Evolutionary conservation across 805 yeast genomes (phyloP), one percentile per base, ranked within the genome.

Genomic region (Metschnikowia drakensbergensis): DNA sequence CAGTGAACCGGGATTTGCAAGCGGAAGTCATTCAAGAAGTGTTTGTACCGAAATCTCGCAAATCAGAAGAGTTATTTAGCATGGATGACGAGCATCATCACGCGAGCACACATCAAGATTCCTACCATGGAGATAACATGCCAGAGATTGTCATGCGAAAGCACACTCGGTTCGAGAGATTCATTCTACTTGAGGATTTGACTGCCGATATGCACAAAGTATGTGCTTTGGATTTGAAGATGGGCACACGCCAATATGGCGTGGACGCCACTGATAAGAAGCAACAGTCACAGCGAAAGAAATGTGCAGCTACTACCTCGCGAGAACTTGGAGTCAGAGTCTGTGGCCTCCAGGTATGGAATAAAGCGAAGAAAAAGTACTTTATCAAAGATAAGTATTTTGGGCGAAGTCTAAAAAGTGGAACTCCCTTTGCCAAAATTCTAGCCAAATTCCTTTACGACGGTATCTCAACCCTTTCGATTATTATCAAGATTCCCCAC

Each of bases 211-310:
- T 92, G 83, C 72, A 68, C 29, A 79, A 79, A 54, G 97, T 99
- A 0, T 91, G 97, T 63, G 98, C 92, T 0, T 70, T 94, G 43
- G 99, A 94, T 67, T 73, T 94, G 58, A 94, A 94, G 63, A 94
- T 94, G 98, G 99, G 99, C 0, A 92, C 99, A 0, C 76, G 99
- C 50, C 99, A 94, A 67, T 94, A 94, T 60, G 99, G 99, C 7
- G 85, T 92, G n/a, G 96, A 90, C 54, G 97, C 98, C 0, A 75
- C 76, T 5, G 64, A 68, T 10, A 69, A 81, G 42, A 94, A 94
- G 66, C 85, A 83, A 60, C 63, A 69, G 42, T 88, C 96, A 0
- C 99, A 94, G 68, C 69, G 88, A 31, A 74, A 75, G 47, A 94
- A 94, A 67, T 94, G 99, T 66, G 69, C 76, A 3, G 67, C 73